phyloP scores from a whole-genome alignment of 2,329 filamentous ascomycete genomes.

The Aspergillus carbonarius region DNA sequence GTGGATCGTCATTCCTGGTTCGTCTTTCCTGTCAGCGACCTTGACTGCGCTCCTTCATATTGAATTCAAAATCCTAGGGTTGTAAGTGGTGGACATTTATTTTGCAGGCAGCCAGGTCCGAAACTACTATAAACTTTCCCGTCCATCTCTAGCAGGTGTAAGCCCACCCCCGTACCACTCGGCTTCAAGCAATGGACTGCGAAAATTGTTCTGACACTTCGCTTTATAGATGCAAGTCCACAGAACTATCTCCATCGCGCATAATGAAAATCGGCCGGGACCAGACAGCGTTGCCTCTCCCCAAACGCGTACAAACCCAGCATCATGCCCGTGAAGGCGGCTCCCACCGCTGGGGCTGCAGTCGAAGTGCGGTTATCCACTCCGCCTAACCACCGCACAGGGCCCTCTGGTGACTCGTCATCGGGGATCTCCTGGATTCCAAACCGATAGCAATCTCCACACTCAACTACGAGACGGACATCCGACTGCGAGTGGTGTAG shows the following conservation, averaged over 20 bases:
- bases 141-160: too few relatives aligned
- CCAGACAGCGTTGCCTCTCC: conserved; percentile 40
- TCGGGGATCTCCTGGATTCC: conserved; percentile 23
- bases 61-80: too few relatives aligned
- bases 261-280: conserved; percentile 45
- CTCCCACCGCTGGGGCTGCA: conserved; percentile 37
- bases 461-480: conserved; percentile 31
- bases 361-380: conserved; percentile 37
- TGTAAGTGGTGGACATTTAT: too few relatives aligned
- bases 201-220: too few relatives aligned
- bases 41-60: too few relatives aligned
- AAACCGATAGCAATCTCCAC: conserved; percentile 32
- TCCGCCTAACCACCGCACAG: conserved; percentile 26
- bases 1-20: too few relatives aligned
- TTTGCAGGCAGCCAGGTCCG: too few relatives aligned
- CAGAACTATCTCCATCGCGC: conserved; percentile 16
- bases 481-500: conserved; percentile 15
- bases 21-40: too few relatives aligned
- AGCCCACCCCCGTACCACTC: too few relatives aligned
- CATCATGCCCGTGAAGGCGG: conserved; percentile 48
- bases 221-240: neutral
- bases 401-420: neutral
- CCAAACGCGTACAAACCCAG: conserved; percentile 49
- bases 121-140: too few relatives aligned
- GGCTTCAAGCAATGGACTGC: too few relatives aligned